These are phyloP conservation scores for Xylaria sp. DNA, from an alignment of 2,329 filamentous ascomycete genomes.

Conservation along the genomic window DNA sequence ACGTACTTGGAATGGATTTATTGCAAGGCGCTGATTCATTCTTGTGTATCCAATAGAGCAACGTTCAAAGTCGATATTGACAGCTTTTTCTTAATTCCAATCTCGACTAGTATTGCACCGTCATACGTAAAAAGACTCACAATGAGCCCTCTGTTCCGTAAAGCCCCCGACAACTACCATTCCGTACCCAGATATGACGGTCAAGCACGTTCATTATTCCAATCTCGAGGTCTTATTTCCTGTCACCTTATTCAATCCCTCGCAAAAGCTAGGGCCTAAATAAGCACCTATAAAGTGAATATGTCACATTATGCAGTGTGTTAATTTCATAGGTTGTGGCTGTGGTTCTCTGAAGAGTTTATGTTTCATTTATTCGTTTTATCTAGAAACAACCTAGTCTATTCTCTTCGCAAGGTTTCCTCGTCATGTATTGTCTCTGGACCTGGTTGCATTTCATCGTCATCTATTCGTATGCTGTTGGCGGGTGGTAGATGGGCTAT, in stretches of 20 bases:
- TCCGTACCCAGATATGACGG: background rate
- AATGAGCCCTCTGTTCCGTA: background rate
- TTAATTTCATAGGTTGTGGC: background rate
- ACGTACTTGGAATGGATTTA: constrained; percentile 30
- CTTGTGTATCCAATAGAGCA: constrained; percentile 39
- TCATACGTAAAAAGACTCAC: background rate
- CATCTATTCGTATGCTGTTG: constrained; percentile 56
- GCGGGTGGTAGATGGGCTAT: constrained; percentile 58
- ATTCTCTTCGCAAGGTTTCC: background rate
- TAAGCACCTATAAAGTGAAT: background rate
- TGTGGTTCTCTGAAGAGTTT: background rate
- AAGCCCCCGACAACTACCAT: background rate
- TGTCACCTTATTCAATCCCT: background rate
- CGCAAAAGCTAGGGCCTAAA: too few relatives aligned
- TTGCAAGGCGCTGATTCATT: constrained; percentile 30
- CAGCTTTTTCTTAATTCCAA: background rate
- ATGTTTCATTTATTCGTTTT: background rate
- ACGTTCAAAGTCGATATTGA: constrained; percentile 29
- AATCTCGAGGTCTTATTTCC: background rate
- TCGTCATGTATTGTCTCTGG: background rate
- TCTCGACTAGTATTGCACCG: background rate
- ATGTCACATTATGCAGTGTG: background rate
- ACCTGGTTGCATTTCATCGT: constrained; percentile 26
- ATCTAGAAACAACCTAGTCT: background rate
- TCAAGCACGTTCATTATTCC: background rate